Conservation (phyloP, 164 flowering plant species). For the Kingdonia uniflora region DNA sequence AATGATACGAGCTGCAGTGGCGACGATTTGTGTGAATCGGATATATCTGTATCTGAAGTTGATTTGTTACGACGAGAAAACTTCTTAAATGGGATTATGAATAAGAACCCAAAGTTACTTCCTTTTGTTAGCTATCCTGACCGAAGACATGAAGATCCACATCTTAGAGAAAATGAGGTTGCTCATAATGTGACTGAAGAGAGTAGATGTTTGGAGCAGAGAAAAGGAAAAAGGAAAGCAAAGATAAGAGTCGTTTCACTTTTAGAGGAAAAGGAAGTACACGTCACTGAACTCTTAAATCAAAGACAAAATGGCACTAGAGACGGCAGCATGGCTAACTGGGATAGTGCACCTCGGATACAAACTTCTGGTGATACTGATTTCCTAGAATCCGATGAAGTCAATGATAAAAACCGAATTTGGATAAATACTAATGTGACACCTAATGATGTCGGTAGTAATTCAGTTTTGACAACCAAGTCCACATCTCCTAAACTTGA, state of each 20-base stretch:
- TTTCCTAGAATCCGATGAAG: too few species aligned
- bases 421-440: too few species aligned
- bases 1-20: conserved; percentile 66
- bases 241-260: conserved; percentile 44
- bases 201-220: conserved; percentile 23
- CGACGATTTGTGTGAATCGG: conserved; percentile 29
- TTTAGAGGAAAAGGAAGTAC: conserved; percentile 17
- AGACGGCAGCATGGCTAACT: conserved; percentile 10
- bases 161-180: conserved; percentile 19
- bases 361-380: background rate
- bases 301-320: conserved; percentile 21
- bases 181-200: conserved; percentile 15
- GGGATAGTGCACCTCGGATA: conserved; percentile 13
- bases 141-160: conserved; percentile 10
- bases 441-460: conserved; percentile 3
- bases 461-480: background rate
- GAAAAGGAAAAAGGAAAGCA: conserved; percentile 27
- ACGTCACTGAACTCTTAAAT: conserved; percentile 9
- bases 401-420: too few species aligned
- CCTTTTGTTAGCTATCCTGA: conserved; percentile 7
- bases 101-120: conserved; percentile 10
- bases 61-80: conserved; percentile 20
- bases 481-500: conserved; percentile 1
- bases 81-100: conserved; percentile 11
- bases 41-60: conserved; percentile 16